Evolutionary conservation across 139 green algal genomes (phyloP).

Genomic region (Chlamydomonas incerta): DNA sequence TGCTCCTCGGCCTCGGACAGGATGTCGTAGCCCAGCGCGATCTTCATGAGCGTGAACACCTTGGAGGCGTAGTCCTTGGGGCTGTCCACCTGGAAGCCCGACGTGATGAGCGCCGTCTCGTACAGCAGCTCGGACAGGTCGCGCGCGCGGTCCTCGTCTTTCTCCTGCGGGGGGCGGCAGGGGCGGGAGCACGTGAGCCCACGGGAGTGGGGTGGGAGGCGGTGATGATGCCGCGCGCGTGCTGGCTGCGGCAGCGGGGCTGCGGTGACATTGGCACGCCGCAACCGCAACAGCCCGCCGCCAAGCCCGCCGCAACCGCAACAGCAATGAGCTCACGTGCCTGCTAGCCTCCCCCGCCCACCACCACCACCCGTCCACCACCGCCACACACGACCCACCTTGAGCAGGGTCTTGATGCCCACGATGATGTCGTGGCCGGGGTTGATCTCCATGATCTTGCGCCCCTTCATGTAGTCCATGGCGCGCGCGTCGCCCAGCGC

Average conservation of each 20-base stretch:
- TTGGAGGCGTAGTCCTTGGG: constrained; percentile 82
- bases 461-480: constrained; percentile 97
- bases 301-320: not conserved
- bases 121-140: constrained; percentile 88
- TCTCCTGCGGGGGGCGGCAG: constrained; percentile 58
- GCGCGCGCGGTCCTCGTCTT: constrained; percentile 60
- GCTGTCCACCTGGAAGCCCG: constrained; percentile 76
- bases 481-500: constrained; percentile 91
- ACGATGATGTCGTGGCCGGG: constrained; percentile 87
- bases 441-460: constrained; percentile 98
- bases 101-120: constrained; percentile 92
- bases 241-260: too few species aligned
- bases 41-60: constrained; percentile 69
- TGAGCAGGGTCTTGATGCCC: constrained; percentile 72
- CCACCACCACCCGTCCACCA: too few species aligned
- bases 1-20: not conserved
- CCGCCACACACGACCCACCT: not conserved
- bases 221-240: too few species aligned
- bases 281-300: too few species aligned
- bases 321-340: too few species aligned
- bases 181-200: too few species aligned
- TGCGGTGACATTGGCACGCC: too few species aligned
- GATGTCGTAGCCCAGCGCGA: constrained; percentile 57
- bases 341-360: too few species aligned
- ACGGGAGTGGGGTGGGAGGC: too few species aligned